Base-by-base conservation (phyloP, 2,329 filamentous ascomycete species). In the Alternaria gaisen region DNA sequence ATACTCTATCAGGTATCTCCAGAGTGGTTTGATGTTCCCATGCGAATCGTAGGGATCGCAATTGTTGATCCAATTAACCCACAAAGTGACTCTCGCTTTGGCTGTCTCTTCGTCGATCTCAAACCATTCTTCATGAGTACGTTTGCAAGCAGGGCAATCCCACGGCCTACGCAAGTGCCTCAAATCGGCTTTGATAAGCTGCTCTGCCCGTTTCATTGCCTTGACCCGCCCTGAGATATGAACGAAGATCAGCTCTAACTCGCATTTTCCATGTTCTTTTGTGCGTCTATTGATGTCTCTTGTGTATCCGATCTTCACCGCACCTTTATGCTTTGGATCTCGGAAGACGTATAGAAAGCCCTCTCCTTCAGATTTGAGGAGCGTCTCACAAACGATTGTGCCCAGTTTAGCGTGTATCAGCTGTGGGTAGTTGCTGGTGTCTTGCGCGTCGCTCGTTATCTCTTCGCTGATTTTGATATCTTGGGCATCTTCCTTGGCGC, bases 251-350 rank as follows among this genome's bases (percentile, higher is more conserved):
- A 53, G 20, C 11, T 32, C 9, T 11, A 10, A 16, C 0, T 18
- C 22, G n/a, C 50, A 53, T 18, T 20, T 30, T 28, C 22, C 14
- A 24, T 53, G 50, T 41, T 53, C 22, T 7, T 30, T n/a, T 14
- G 9, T 40, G 7, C 50, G 50, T 30, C 24, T 16, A 8, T 30
- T 30, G n/a, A 34, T 22, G 9, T 53, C 36, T 14, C 20, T 53
- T 24, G 36, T 16, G n/a, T 28, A 53, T 3, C 50, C 50, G 20
- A 53, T 42, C n/a, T 53, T 53, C 24, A 53, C n/a, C 16, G 26
- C 34, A 30, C 36, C 50, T 7, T 16, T 26, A 16, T 38, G 36
- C 18, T 41, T 14, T 8, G 11, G 12, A 12, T 53, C 50, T 4
- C 24, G 50, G 18, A 41, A 26, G 24, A 53, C 26, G 24, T 53